Base-by-base conservation (phyloP, 2,329 filamentous ascomycete species). In the Diaporthe citrichinensis region DNA sequence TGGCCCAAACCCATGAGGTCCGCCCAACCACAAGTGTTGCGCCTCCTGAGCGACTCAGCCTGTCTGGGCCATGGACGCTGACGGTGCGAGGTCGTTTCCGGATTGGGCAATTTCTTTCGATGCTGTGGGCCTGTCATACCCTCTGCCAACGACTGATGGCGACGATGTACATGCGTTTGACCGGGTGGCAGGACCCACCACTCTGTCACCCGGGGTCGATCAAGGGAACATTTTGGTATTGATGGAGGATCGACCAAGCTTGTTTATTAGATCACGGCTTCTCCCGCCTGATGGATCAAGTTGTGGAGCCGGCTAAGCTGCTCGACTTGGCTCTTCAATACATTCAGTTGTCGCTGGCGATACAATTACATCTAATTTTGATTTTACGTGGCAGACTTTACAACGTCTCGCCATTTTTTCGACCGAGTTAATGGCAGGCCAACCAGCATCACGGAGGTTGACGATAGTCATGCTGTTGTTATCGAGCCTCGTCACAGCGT, bases 241-340 rank as follows among this genome's bases (percentile, higher is more conserved):
- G 46, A 25, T 12, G 14, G 62, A 39, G 14, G 46, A 51, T 68
- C 28, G 12, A n/a, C 62, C 46, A 25, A 14, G 62, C 23, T 68
- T 68, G 62, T 68, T 68, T 51, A 51, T 68, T 68, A 68, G 62
- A 68, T 68, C 62, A 68, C 46, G 62, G 62, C 44, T 39, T 68
- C 31, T 68, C 62, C 62, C 62, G 62, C 62, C 62, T 17, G 44
- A 53, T 25, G 12, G 44, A 25, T 51, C 31, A 6, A 20, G 10
- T 53, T 51, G 62, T 68, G 62, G 62, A 25, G 44, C 23, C 31
- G 10, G 1, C 23, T 31, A 28, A 49, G 62, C 7, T 36, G 31
- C 62, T 36, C 53, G 20, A 51, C 46, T 53, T 51, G 62, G 62
- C 46, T 68, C 62, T 68, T 53, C 46, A 39, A 68, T 39, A 68